phyloP scores from a whole-genome alignment of 805 yeast species.

The Ogataea nonfermentans region DNA sequence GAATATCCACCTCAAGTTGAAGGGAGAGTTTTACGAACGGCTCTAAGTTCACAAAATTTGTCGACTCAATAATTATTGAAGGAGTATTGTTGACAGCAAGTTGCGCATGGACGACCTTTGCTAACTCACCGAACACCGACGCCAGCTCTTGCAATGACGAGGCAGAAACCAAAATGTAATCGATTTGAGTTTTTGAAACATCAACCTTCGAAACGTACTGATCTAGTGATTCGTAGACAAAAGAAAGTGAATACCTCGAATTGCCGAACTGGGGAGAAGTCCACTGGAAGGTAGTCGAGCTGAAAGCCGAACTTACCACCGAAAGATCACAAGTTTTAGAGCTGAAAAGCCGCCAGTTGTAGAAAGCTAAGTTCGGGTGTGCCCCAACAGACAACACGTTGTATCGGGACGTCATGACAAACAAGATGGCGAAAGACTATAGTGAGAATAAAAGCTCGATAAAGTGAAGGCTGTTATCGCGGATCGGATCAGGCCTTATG shows the following conservation, averaged over 20 bases:
- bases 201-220: conserved; percentile 20
- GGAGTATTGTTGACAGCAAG: conserved; percentile 36
- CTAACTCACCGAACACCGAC: conserved; percentile 37
- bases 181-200: conserved; percentile 31
- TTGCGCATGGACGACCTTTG: conserved; percentile 35
- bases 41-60: conserved; percentile 71
- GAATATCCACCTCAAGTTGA: conserved; percentile 33
- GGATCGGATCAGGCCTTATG: not conserved
- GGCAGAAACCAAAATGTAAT: conserved; percentile 47
- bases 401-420: conserved; percentile 25
- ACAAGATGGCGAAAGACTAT: not conserved
- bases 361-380: conserved; percentile 57
- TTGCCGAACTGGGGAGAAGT: conserved; percentile 34
- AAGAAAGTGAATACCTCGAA: conserved; percentile 28
- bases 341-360: conserved; percentile 54
- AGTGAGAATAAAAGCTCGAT: not conserved
- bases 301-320: conserved; percentile 35
- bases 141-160: conserved; percentile 53
- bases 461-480: not conserved
- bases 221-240: conserved; percentile 25
- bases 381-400: conserved; percentile 46
- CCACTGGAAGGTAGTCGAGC: conserved; percentile 28
- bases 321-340: conserved; percentile 44
- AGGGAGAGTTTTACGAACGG: conserved; percentile 54
- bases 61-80: conserved; percentile 61